phyloP scores from a whole-genome alignment of 768 basidiomycete genomes.

The Clavaria fumosa region DNA sequence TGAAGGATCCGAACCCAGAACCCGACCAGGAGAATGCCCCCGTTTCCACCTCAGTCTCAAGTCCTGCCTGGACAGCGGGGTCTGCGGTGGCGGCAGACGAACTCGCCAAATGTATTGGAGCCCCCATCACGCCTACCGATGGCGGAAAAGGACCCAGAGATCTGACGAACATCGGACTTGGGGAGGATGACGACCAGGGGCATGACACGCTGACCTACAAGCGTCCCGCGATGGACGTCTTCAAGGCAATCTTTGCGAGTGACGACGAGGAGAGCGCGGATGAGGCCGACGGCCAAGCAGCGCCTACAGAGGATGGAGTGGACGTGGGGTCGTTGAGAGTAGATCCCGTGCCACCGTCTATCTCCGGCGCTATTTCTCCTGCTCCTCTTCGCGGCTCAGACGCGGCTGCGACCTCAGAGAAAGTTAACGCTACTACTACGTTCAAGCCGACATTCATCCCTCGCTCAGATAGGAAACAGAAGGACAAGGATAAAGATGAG shows the following conservation, averaged over 20 bases:
- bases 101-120: too few species aligned
- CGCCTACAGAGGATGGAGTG: constrained; percentile 13
- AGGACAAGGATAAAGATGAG: constrained; percentile 29
- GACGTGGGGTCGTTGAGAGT: constrained; percentile 5
- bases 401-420: constrained; percentile 11
- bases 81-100: constrained; percentile 9
- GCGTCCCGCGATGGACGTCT: constrained; percentile 80
- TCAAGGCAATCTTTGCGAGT: constrained; percentile 96
- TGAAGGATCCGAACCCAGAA: constrained; percentile 59
- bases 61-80: background rate
- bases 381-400: constrained; percentile 3
- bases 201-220: constrained; percentile 78
- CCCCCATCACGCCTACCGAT: too few species aligned
- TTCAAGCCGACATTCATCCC: constrained; percentile 87
- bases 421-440: constrained; percentile 34
- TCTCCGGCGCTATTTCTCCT: background rate
- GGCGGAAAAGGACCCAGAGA: constrained; percentile 26
- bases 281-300: constrained; percentile 29
- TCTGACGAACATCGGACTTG: constrained; percentile 72
- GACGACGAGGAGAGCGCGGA: constrained; percentile 79
- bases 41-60: constrained; percentile 8
- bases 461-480: constrained; percentile 34
- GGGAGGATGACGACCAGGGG: constrained; percentile 85
- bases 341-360: constrained; percentile 6
- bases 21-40: constrained; percentile 13